Base-by-base conservation (phyloP, 352 stramenopile genomes). In the Phytophthora meadii region DNA sequence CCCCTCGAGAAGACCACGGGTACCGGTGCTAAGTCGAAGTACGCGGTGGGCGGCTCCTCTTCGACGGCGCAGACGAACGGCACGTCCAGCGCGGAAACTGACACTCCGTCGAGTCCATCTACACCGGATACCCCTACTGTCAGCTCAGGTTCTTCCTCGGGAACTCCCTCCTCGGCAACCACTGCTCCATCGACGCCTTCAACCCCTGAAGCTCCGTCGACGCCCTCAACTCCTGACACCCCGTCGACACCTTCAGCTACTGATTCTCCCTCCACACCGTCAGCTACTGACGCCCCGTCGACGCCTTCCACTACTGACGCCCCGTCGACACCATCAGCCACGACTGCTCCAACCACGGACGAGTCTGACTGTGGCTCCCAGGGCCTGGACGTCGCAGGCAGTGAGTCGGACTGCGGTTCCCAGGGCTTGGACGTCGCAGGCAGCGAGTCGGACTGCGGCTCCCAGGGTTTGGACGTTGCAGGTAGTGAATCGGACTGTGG, bases 11-110 rank as follows among this genome's bases (percentile, higher is more conserved):
- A 42, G 15, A 68, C 65, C 5, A 65, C 47, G 15, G 37, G 25
- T 4, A 61, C 60, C 5, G 69, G 54, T 2, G 53, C 69, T 14
- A 60, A 30, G 25, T 65, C 69, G 1, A 59, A 61, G n/a, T 70
- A 62, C 34, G 56, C 63, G 22, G 63, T 72, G 4, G 65, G 65
- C 5, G 59, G 34, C 22, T 62, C 65, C 10, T 62, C 39, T 8
- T 42, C 58, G 7, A 51, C 53, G 6, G 49, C 54, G 3, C 52
- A 59, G 14, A 55, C 66, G 3, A 69, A 67, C 46, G 59, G 51
- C 19, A 72, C 58, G 22, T 60, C 52, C 34, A 59, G 58, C 12
- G 28, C 65, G 2, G 52, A 59, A 2, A 61, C 54, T 4, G 54
- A 61, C 8, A 22, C 59, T 11, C 40, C 64, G 5, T 61, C 54